Conservation (phyloP, 1,284 basidiomycete genomes). For the Testicularia cyperi region DNA sequence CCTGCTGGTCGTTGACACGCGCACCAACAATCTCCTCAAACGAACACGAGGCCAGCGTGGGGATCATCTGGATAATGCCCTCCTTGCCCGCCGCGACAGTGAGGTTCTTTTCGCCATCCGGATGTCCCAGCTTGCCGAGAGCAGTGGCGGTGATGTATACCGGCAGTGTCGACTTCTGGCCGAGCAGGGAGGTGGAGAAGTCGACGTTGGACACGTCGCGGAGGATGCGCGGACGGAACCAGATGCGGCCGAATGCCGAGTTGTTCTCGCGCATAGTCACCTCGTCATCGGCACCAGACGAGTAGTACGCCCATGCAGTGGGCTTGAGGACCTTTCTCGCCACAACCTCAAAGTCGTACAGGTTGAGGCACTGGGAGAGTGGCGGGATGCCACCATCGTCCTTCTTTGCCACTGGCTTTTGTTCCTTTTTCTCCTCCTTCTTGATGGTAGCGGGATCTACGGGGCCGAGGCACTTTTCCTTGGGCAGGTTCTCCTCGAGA, state of each 20-base stretch:
- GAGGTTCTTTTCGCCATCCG: conserved; percentile 87
- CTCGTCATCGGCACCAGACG: conserved; percentile 65
- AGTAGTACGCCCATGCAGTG: conserved; percentile 60
- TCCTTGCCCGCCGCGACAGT: conserved; percentile 72
- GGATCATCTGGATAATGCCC: conserved; percentile 72
- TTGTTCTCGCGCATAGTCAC: conserved; percentile 75
- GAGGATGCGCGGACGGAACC: conserved; percentile 87
- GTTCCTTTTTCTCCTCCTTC: conserved; percentile 20
- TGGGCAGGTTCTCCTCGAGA: conserved; percentile 53
- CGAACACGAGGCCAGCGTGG: conserved; percentile 59
- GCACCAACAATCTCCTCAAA: conserved; percentile 70
- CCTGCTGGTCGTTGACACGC: conserved; percentile 67
- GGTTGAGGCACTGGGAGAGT: conserved; percentile 75
- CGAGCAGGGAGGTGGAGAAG: conserved; percentile 61
- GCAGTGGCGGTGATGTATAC: conserved; percentile 79
- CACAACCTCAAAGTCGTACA: conserved; percentile 81
- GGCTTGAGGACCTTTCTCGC: conserved; percentile 51
- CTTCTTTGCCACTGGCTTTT: conserved; percentile 10
- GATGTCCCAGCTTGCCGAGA: conserved; percentile 84
- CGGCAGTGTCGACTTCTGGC: conserved; percentile 39
- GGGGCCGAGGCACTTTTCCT: conserved; percentile 53
- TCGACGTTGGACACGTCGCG: conserved; percentile 80
- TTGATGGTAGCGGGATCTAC: conserved; percentile 47
- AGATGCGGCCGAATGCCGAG: conserved; percentile 83
- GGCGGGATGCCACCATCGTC: conserved; percentile 63